Conservation (phyloP, 441 rosid species). For the Aquilaria agallochum region DNA sequence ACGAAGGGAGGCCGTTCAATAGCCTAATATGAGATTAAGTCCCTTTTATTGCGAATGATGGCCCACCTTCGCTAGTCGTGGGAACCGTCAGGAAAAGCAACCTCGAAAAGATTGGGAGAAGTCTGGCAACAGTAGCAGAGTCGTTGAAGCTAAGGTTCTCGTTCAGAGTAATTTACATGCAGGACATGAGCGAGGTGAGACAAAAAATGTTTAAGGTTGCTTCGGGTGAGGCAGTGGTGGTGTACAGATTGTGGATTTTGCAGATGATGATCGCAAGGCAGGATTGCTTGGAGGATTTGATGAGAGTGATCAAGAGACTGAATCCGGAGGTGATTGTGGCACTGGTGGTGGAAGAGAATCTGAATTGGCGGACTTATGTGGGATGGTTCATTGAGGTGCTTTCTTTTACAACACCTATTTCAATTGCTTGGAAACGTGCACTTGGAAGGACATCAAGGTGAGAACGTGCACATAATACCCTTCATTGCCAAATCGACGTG, state of each 20-base stretch:
- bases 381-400: constrained; percentile 44
- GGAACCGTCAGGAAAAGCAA: constrained; percentile 11
- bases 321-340: constrained; percentile 41
- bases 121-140: constrained; percentile 24
- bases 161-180: constrained; percentile 22
- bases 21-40: no score
- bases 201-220: constrained; percentile 26
- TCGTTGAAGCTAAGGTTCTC: constrained; percentile 28
- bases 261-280: constrained; percentile 30
- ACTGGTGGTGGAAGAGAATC: constrained; percentile 44
- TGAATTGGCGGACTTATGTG: constrained; percentile 41
- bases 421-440: constrained; percentile 40
- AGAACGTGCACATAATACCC: constrained; percentile 14
- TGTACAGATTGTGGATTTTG: constrained; percentile 24
- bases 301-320: constrained; percentile 31
- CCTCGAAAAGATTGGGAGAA: constrained; percentile 27
- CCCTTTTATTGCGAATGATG: no score
- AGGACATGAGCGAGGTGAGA: constrained; percentile 22
- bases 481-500: not conserved
- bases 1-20: no score
- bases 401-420: constrained; percentile 45
- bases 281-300: constrained; percentile 29
- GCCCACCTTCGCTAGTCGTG: not conserved
- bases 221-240: constrained; percentile 29
- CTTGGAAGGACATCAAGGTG: constrained; percentile 15